Base-by-base conservation (phyloP, 1,139 yeast species). In the Yamadazyma buinensis region DNA sequence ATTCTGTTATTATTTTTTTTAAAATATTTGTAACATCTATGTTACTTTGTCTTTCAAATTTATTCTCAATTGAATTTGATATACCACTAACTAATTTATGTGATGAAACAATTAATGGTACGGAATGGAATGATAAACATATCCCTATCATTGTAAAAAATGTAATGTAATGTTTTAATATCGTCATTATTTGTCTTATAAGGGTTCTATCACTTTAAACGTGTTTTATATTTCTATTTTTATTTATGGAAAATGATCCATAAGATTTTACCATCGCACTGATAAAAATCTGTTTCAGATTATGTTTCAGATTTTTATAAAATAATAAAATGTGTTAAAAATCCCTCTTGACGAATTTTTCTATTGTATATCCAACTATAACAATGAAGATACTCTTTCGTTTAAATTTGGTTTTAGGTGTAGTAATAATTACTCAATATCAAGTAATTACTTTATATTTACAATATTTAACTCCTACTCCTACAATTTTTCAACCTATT, bases 1-100 rank as follows among this genome's bases (percentile, higher is more conserved):
- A 87, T 28, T 70, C 67, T 3, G 78, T 75, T 11, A 80, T 57
- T 26, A 77, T 54, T 36, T 72, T 64, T 34, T 70, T 65, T 12
- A 79, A 50, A 39, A 79, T 51, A 30, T 64, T 65, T 23, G 70
- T 64, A 10, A 75, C 77, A 4, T 37, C 34, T 13, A 26, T 22
- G 8, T 36, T 39, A 11, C 21, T 27, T 15, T 47, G 46, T 3
- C 59, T 46, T 23, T 47, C 42, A 7, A 49, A 40, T 1, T 45
- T 38, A n/a, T 63, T 36, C 13, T 30, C 34, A 8, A 37, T 28
- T 28, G 59, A 66, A 2, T 39, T 32, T 23, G 45, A 49, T 28
- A 66, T 49, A 0, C 62, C 64, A 15, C 58, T 59, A 0, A 66
- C 71, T 15, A 69, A 54, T 35, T 54, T 57, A 43, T 69, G 75